Base-by-base conservation (phyloP, 441 rosid genomes). In the Corymbia citriodora region DNA sequence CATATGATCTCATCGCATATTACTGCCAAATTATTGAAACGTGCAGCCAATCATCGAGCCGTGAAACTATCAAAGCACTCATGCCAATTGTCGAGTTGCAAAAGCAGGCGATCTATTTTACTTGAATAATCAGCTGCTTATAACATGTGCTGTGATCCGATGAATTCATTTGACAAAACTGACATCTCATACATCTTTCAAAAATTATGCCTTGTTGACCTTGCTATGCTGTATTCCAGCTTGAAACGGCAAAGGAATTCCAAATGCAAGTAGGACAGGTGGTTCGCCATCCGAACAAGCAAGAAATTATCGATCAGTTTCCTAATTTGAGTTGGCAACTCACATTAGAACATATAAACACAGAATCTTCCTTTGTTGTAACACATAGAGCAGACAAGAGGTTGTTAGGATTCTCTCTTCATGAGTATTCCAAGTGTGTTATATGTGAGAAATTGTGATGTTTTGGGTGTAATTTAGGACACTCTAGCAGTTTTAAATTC, bases 11-110 rank as follows among this genome's bases (percentile, higher is more conserved):
- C n/a, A 45, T 10, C 52, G 5, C 13, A 7, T 72, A 7, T 10
- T 45, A 15, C 85, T 12, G 53, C n/a, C 18, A 45, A 45, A 27
- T 40, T 45, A 79, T 45, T 7, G 16, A 23, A 79, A 25, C 9
- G 85, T n/a, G 45, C 53, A 92, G 90, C 95, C 96, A 31, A 95
- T 96, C 65, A 92, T 98, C n/a, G 99, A 98, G 16, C 4, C 10
- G 3, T 17, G 23, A 45, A 79, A 7, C 25, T 59, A 59, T 59
- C 65, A 59, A 59, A 59, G 65, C 6, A 6, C 65, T 12, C 65
- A 59, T 59, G 29, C 7, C n/a, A 12, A 59, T 59, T 14, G 25
- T 40, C 45, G 6, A 40, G 45, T 40, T 18, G 10, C 52, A 45
- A 45, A 79, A 7, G 85, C 2, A 40, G 50, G n/a, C 52, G 2